phyloP scores from a whole-genome alignment of 306 rosid species.

The Casuarina glauca region DNA sequence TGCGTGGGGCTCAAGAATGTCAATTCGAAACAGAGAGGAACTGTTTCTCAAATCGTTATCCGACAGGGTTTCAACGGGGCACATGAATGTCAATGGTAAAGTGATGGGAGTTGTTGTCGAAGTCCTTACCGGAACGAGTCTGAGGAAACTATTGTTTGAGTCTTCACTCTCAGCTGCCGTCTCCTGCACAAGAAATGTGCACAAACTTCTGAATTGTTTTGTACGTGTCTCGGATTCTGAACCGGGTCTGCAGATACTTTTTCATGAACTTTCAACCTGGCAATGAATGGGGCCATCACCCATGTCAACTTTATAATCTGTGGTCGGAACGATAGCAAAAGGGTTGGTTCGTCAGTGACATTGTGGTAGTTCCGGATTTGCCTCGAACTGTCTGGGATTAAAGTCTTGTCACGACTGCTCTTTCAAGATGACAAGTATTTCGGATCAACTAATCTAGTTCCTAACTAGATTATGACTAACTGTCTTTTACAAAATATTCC shows the following conservation, averaged over 20 bases:
- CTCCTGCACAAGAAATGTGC: not conserved
- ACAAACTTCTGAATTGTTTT: not conserved
- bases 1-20: not conserved
- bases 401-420: too few species aligned
- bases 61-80: not conserved
- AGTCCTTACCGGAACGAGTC: not conserved
- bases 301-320: not conserved
- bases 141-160: not conserved
- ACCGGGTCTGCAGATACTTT: constrained; percentile 10
- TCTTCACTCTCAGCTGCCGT: not conserved
- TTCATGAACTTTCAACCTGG: not conserved
- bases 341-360: not conserved
- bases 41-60: not conserved
- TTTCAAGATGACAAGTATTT: too few species aligned
- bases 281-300: not conserved
- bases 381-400: too few species aligned
- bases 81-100: not conserved
- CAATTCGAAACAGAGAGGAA: not conserved
- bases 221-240: not conserved
- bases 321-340: not conserved
- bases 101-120: not conserved
- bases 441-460: too few species aligned
- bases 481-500: too few species aligned
- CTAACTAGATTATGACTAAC: too few species aligned
- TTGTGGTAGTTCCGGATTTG: not conserved